Conservation (phyloP, 129 eudicot genomes). For the Tanacetum coccineum region DNA sequence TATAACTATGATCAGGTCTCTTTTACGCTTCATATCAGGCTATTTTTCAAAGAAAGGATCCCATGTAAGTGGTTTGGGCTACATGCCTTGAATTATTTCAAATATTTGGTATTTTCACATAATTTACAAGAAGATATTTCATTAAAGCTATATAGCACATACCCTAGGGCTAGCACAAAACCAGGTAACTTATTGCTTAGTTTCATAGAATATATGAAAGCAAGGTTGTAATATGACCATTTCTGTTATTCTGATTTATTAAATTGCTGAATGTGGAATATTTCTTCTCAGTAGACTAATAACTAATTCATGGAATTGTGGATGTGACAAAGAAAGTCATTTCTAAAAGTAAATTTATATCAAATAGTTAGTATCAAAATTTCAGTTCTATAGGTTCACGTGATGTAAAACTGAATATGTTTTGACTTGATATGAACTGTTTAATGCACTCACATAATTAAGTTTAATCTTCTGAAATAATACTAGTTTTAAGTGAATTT, state of each 20-base stretch:
- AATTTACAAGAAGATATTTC: slow-evolving; percentile 4
- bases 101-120: slow-evolving; percentile 3
- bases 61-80: slow-evolving; percentile 56
- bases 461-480: too few relatives aligned
- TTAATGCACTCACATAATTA: not conserved
- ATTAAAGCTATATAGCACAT: slow-evolving; percentile 5
- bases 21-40: slow-evolving; percentile 71
- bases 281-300: not conserved
- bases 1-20: slow-evolving; percentile 50
- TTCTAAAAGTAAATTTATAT: not conserved
- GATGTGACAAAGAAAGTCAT: slow-evolving; percentile 8
- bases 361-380: not conserved
- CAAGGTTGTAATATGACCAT: too few relatives aligned
- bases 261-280: slow-evolving; percentile 13
- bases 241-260: not conserved
- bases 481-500: too few relatives aligned
- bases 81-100: not conserved
- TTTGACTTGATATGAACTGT: not conserved
- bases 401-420: not conserved
- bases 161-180: not conserved
- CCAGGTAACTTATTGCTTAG: too few relatives aligned
- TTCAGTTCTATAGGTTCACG: slow-evolving; percentile 2
- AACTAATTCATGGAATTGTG: slow-evolving; percentile 7
- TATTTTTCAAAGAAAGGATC: slow-evolving; percentile 86
- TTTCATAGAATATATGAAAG: too few relatives aligned